Base-by-base conservation (phyloP, 495 filamentous ascomycete genomes). In the Symbiotaphrina buchneri region DNA sequence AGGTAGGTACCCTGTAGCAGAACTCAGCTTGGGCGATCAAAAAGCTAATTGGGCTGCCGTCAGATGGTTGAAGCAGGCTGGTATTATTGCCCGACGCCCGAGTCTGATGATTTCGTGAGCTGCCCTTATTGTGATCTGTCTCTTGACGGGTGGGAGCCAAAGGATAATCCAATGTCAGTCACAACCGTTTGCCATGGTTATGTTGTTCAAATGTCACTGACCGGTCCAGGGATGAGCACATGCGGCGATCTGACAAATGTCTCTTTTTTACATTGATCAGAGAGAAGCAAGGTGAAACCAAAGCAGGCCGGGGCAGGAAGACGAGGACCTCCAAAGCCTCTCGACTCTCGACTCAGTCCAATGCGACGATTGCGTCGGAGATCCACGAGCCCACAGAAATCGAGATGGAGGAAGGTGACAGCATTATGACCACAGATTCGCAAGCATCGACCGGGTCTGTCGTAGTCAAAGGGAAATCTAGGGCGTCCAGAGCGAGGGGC, bases 21-120 rank as follows among this genome's bases (percentile, higher is more conserved):
- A 18, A 18, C 19, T 30, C 20, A 19, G 19, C 1, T 18, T 33
- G 14, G 10, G 22, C 26, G 31, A 34, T 26, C 18, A 42, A 24
- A 22, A 29, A 13, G n/a, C 22, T 26, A 29, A 34, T 51, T 54
- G 38, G 55, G 32, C 15, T 23, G 4, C 1, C 6, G 27, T 24
- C 40, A 94, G 83, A 78, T 94, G 63, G 75, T 77, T 24, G 74
- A 81, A 33, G 78, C 77, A 5, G 87, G 87, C 10, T 97, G 84
- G 81, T 80, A 76, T 46, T 93, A 84, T 49, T 82, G 79, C 21
- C 87, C 87, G 0, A 78, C 61, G 1, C 55, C 61, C 21, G 82
- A 84, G 21, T 73, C 66, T 18, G 65, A 79, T 32, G 87, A 97
- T 49, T 68, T 81, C 47, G 77, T 74, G 2, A 83, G 67, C 8